These are phyloP conservation scores for Priceomyces medius DNA, from an alignment of 805 yeast species.

Conservation along the genomic window DNA sequence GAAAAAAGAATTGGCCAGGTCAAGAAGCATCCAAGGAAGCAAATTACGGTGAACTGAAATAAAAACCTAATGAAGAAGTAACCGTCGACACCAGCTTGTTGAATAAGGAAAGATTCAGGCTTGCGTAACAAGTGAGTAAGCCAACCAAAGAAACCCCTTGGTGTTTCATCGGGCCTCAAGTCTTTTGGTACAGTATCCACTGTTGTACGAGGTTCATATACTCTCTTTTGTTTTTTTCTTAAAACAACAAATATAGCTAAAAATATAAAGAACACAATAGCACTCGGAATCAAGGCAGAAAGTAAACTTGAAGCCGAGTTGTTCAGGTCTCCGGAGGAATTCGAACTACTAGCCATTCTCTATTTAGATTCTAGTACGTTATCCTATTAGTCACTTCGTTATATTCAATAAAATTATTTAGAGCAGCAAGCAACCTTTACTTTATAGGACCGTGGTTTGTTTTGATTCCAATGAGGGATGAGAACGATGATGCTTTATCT, in stretches of 20 bases:
- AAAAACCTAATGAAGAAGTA: slow-evolving; percentile 70
- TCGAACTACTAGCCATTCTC: slow-evolving; percentile 7
- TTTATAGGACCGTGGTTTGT: too few species aligned
- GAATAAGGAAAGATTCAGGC: slow-evolving; percentile 63
- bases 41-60: slow-evolving; percentile 51
- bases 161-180: slow-evolving; percentile 43
- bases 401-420: too few species aligned
- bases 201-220: slow-evolving; percentile 50
- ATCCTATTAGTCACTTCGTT: too few species aligned
- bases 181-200: slow-evolving; percentile 48
- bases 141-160: slow-evolving; percentile 56
- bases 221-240: slow-evolving; percentile 46
- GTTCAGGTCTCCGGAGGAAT: slow-evolving; percentile 9
- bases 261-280: slow-evolving; percentile 42
- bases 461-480: slow-evolving; percentile 1
- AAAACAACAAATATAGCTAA: slow-evolving; percentile 36
- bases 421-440: not conserved
- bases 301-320: slow-evolving; percentile 52
- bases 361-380: too few species aligned
- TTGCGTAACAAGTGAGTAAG: slow-evolving; percentile 46
- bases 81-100: slow-evolving; percentile 74
- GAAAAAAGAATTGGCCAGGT: slow-evolving; percentile 72
- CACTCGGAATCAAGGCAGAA: slow-evolving; percentile 46
- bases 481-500: not conserved
- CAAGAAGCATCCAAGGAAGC: slow-evolving; percentile 52